phyloP scores from a whole-genome alignment of 352 stramenopile genomes.

The Peronosclerospora sorghi region DNA sequence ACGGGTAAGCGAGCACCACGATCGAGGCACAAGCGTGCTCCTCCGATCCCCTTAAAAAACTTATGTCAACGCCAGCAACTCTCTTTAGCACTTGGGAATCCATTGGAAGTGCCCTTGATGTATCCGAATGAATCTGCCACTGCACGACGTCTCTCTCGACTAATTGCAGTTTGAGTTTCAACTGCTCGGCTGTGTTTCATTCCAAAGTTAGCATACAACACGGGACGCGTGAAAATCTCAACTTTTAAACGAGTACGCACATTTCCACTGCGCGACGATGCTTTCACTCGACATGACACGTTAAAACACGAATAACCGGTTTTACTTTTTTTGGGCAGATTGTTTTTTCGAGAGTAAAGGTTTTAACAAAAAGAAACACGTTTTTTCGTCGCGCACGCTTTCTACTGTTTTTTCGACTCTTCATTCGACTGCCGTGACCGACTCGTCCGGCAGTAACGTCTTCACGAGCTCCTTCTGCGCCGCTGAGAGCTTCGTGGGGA shows the following conservation, averaged over 20 bases:
- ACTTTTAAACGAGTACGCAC: too few relatives aligned
- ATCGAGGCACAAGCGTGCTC: constrained; percentile 74
- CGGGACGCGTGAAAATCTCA: not conserved
- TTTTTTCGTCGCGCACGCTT: too few relatives aligned
- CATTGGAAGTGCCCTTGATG: not conserved
- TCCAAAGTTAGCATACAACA: not conserved
- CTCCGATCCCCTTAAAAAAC: constrained; percentile 68
- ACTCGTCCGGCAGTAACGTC: constrained; percentile 26
- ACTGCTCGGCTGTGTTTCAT: constrained; percentile 38
- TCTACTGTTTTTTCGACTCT: not conserved
- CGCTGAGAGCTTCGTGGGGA: constrained; percentile 81
- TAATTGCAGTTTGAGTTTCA: constrained; percentile 44
- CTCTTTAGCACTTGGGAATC: constrained; percentile 16
- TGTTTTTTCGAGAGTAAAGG: not conserved
- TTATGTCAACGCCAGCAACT: constrained; percentile 76
- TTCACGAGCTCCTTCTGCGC: constrained; percentile 82
- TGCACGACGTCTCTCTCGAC: constrained; percentile 29
- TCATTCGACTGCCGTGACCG: constrained; percentile 13
- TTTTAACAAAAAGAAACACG: too few relatives aligned
- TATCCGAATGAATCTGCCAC: constrained; percentile 22
- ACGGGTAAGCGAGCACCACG: constrained; percentile 63
- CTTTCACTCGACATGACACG: constrained; percentile 9
- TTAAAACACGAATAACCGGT: too few relatives aligned
- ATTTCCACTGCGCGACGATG: constrained; percentile 14
- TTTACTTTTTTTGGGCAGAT: not conserved